Percentiles rank a stretch among this genome's conserved stretches.
Evolutionary conservation across 225 moss, liverwort and hornwort genomes (phyloP).

Genomic region (Anthoceros angustus): DNA sequence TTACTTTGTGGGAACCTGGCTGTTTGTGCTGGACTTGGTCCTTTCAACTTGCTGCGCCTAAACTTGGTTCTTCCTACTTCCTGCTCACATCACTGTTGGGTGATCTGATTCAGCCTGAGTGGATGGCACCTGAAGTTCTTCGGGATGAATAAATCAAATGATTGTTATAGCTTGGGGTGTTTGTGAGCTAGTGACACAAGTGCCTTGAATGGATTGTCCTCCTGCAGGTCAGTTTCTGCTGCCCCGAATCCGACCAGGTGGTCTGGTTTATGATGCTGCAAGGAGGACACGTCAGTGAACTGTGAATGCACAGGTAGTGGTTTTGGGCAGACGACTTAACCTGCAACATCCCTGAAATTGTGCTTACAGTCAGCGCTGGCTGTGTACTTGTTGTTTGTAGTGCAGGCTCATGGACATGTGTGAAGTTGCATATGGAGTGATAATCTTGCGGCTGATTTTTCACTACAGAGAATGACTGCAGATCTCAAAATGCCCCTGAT

Average conservation of each 20-base stretch:
- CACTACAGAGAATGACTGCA: neutral
- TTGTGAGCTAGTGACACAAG: conserved; percentile 41
- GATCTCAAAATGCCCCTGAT: neutral
- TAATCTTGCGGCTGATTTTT: neutral
- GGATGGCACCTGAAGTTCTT: neutral
- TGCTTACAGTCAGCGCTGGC: conserved; percentile 36
- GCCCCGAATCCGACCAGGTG: neutral
- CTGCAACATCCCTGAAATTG: conserved; percentile 16
- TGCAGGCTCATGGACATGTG: too few relatives aligned
- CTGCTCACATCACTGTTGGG: neutral
- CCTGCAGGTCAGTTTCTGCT: conserved; percentile 21
- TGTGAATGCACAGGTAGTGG: conserved; percentile 17
- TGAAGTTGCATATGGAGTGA: neutral
- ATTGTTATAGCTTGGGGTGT: conserved; percentile 44
- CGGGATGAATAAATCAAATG: conserved; percentile 8
- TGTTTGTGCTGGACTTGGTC: too few relatives aligned
- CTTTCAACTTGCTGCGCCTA: too few relatives aligned
- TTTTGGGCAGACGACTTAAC: conserved; percentile 36
- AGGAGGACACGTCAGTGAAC: neutral
- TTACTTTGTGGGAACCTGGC: neutral
- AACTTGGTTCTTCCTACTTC: too few relatives aligned
- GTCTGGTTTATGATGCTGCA: neutral
- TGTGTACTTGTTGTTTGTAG: conserved; percentile 14
- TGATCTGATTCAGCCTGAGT: neutral
- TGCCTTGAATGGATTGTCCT: conserved; percentile 42